phyloP scores from a whole-genome alignment of 345 rosid species.

The Aquilaria sinensis region DNA sequence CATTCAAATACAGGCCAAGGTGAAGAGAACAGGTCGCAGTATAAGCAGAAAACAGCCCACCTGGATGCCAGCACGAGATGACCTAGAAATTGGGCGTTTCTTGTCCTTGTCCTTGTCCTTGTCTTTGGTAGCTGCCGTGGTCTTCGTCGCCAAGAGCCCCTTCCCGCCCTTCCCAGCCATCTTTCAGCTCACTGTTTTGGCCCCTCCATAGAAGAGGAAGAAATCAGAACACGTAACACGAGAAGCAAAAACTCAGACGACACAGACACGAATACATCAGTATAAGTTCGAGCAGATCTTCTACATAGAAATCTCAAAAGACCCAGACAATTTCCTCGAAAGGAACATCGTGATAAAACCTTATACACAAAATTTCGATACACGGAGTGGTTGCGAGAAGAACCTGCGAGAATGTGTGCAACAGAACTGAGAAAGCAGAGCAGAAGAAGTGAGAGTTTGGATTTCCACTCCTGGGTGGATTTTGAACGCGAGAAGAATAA shows the following conservation, averaged over 20 bases:
- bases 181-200: conserved; percentile 3
- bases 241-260: too few relatives aligned
- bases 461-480: too few relatives aligned
- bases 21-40: background rate
- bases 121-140: conserved; percentile 68
- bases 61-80: conserved; percentile 88
- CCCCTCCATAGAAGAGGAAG: too few relatives aligned
- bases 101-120: conserved; percentile 63
- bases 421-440: background rate
- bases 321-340: too few relatives aligned
- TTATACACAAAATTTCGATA: too few relatives aligned
- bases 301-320: too few relatives aligned
- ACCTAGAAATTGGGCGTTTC: conserved; percentile 70
- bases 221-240: too few relatives aligned
- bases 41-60: conserved; percentile 16
- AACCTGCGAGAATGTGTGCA: conserved; percentile 10
- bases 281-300: too few relatives aligned
- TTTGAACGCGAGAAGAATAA: conserved; percentile 1
- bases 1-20: too few relatives aligned
- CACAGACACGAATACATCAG: too few relatives aligned
- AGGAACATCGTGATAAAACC: too few relatives aligned
- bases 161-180: conserved; percentile 89
- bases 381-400: background rate
- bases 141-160: conserved; percentile 25
- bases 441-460: too few relatives aligned